Evolutionary conservation across 31 red algal species (phyloP).

Genomic region (Asparagopsis taxiformis): DNA sequence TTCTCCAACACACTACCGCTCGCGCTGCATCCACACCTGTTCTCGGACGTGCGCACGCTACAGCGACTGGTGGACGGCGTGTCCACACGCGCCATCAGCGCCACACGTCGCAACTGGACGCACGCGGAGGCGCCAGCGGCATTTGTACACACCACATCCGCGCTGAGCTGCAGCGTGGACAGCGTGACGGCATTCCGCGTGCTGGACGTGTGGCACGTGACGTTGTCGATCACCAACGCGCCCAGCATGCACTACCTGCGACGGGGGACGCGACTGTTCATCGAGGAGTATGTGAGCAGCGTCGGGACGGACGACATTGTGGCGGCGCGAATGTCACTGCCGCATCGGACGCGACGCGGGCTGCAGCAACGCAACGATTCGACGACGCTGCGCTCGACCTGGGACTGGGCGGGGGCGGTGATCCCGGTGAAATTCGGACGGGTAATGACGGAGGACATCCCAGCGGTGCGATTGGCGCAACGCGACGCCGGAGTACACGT

Average conservation of each 20-base stretch:
- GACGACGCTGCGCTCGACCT: not conserved
- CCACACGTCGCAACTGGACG: not conserved
- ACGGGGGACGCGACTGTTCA: not conserved
- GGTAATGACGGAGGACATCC: conserved; percentile 1
- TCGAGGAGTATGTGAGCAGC: not conserved
- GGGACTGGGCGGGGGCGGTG: not conserved
- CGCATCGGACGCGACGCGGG: not conserved
- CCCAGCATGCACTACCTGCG: not conserved
- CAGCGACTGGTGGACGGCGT: too few species aligned
- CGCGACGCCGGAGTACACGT: not conserved
- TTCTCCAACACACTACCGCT: too few species aligned
- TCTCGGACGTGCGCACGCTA: too few species aligned
- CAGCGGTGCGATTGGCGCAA: conserved; percentile 9
- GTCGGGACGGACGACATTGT: not conserved
- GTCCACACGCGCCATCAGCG: too few species aligned
- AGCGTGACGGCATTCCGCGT: not conserved
- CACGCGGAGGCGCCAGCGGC: not conserved
- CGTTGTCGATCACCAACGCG: not conserved
- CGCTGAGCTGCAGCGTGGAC: not conserved
- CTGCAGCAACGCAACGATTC: not conserved
- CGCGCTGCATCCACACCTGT: too few species aligned
- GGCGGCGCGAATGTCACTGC: conserved; percentile 1
- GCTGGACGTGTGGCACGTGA: not conserved
- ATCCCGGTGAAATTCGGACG: not conserved
- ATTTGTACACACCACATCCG: not conserved